Conservation (phyloP, 2,329 filamentous ascomycete species). For the Lasiodiplodia citricola region DNA sequence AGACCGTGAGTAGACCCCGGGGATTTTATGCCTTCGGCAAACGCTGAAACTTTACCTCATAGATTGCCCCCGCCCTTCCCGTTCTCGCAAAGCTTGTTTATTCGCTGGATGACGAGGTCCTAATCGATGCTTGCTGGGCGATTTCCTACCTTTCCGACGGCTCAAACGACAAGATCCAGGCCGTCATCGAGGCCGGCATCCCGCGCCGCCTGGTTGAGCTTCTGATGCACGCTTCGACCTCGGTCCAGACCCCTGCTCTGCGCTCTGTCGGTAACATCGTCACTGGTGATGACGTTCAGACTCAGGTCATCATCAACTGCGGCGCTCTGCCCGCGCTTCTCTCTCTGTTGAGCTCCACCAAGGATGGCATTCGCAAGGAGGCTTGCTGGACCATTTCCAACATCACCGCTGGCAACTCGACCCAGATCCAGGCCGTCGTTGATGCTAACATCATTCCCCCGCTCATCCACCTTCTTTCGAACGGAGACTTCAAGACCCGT, state of each 20-base stretch:
- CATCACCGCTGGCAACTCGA: slow-evolving; percentile 96
- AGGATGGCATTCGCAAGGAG: slow-evolving; percentile 98
- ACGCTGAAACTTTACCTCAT: slow-evolving; percentile 27
- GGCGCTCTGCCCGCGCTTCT: slow-evolving; percentile 91
- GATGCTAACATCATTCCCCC: slow-evolving; percentile 97
- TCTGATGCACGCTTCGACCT: slow-evolving; percentile 97
- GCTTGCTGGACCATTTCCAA: slow-evolving; percentile 99
- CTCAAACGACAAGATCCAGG: slow-evolving; percentile 98
- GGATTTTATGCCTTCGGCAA: background rate
- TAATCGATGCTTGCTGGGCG: slow-evolving; percentile 99
- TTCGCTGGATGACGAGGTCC: slow-evolving; percentile 95
- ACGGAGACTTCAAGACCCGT: slow-evolving; percentile 97
- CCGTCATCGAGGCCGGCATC: slow-evolving; percentile 97
- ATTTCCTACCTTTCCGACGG: slow-evolving; percentile 98
- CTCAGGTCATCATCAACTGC: slow-evolving; percentile 99
- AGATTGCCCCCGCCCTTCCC: slow-evolving; percentile 94
- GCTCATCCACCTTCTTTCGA: slow-evolving; percentile 92
- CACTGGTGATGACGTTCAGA: slow-evolving; percentile 97
- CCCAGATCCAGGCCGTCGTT: slow-evolving; percentile 94
- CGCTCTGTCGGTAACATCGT: slow-evolving; percentile 99
- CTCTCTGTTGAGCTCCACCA: slow-evolving; percentile 91
- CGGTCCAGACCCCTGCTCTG: slow-evolving; percentile 95
- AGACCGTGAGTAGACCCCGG: slow-evolving; percentile 69
- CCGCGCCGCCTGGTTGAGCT: slow-evolving; percentile 95
- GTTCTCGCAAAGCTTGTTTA: slow-evolving; percentile 97